Evolutionary conservation across 768 basidiomycete genomes (phyloP), one percentile per base, ranked within the genome.

Genomic region (Trametes maxima): DNA sequence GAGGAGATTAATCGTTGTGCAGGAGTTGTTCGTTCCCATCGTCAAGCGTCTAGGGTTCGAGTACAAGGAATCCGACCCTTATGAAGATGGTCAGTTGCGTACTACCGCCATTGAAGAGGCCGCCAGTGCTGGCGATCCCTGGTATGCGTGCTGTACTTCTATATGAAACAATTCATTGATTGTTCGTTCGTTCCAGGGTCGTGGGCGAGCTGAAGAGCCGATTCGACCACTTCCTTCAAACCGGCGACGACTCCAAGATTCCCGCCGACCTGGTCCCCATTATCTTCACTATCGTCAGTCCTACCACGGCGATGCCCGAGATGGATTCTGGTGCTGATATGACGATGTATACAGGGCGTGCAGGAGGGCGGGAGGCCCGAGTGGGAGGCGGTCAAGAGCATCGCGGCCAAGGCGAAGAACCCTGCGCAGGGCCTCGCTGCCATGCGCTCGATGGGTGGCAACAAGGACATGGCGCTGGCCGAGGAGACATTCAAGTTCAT

Each of bases 31-130:
- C 74, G 78, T 78, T 49, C 96, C 96, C 3, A 73, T 97, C 48
- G 89, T 92, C 36, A 76, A 90, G 39, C 81, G 79, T 64, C 80
- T 97, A 35, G 94, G 95, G 5, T 95, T 86, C 68, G 88, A 92
- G 45, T 90, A 89, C 70, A 72, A 77, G 5, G 77, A 79, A 12
- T 75, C 75, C 12, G 96, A 99, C 50, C 77, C 85, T 8, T 76
- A 83, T 8, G 94, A 90, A 65, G 80, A 78, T 16, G 80, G 85
- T 10, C 84, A 88, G 64, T 77, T 98, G 52, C 85, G 96, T 40
- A 90, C 92, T 6, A 77, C 82, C 35, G 91, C 88, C 1, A 85
- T 98, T 59, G 70, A 74, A 5, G 78, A 83, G 22, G 85, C 87
- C 2, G 81, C 85, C 19, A 64, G 54, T 2, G 75, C 79, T 3